Evolutionary conservation across 768 basidiomycete species (phyloP).

Genomic region (Fibroporia radiculosa): DNA sequence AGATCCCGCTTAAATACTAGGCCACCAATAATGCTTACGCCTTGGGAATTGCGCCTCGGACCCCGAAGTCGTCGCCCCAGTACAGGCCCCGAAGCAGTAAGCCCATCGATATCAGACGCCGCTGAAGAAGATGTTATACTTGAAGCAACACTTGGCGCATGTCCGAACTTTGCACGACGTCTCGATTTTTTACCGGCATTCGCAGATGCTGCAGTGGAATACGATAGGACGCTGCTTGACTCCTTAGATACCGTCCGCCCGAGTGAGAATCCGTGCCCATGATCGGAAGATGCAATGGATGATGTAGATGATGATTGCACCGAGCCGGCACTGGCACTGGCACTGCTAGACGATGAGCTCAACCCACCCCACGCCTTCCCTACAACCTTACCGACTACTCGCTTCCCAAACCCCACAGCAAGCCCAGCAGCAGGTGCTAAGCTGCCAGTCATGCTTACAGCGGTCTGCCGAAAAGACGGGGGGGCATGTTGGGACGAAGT

Average conservation of each 20-base stretch:
- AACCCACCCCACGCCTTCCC: constrained; percentile 54
- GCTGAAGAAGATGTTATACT: constrained; percentile 39
- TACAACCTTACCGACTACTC: constrained; percentile 59
- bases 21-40: constrained; percentile 30
- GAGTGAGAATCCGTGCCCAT: not conserved
- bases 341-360: constrained; percentile 23
- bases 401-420: constrained; percentile 44
- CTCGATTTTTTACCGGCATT: constrained; percentile 28
- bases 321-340: constrained; percentile 28
- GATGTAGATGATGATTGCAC: constrained; percentile 37
- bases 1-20: constrained; percentile 65
- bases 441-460: constrained; percentile 63
- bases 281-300: constrained; percentile 10
- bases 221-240: not conserved
- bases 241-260: constrained; percentile 3
- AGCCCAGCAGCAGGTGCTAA: constrained; percentile 68
- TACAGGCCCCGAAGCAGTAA: constrained; percentile 35
- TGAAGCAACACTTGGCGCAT: constrained; percentile 46
- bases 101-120: constrained; percentile 38
- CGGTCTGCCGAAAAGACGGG: constrained; percentile 48
- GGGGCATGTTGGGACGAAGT: constrained; percentile 1
- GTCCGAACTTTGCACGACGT: constrained; percentile 55
- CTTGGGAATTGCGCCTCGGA: constrained; percentile 32
- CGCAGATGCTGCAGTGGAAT: not conserved
- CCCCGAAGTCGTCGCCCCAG: constrained; percentile 54